Evolutionary conservation across 805 yeast genomes (phyloP).

Genomic region (Myxozyma kluyveri): DNA sequence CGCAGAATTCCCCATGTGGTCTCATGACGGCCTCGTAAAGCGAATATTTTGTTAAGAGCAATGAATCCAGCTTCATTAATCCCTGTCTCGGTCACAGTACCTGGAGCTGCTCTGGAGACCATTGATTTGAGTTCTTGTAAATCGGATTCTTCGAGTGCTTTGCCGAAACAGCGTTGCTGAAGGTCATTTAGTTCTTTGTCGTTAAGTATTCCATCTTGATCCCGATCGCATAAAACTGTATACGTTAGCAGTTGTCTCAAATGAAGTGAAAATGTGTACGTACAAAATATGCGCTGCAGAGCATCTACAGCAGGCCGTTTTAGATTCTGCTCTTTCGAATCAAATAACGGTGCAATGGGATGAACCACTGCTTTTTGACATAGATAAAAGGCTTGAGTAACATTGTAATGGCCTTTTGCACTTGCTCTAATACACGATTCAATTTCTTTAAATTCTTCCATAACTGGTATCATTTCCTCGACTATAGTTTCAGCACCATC

Average conservation of each 20-base stretch:
- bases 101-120: slow-evolving; percentile 39
- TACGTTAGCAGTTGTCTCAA: background rate
- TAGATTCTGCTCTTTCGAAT: slow-evolving; percentile 79
- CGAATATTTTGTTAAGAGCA: slow-evolving; percentile 72
- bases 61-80: slow-evolving; percentile 61
- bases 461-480: slow-evolving; percentile 81
- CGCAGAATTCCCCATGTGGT: slow-evolving; percentile 94
- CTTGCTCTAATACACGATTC: slow-evolving; percentile 88
- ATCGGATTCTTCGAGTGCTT: slow-evolving; percentile 46
- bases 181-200: slow-evolving; percentile 66
- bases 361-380: slow-evolving; percentile 92
- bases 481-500: slow-evolving; percentile 51
- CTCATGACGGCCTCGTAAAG: slow-evolving; percentile 91
- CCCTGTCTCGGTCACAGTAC: slow-evolving; percentile 30
- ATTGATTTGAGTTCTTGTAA: slow-evolving; percentile 42
- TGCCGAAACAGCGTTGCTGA: slow-evolving; percentile 69
- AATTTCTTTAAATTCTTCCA: slow-evolving; percentile 88
- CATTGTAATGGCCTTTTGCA: slow-evolving; percentile 78
- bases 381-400: slow-evolving; percentile 85
- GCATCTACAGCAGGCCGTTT: slow-evolving; percentile 78
- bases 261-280: background rate
- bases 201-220: slow-evolving; percentile 80
- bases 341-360: slow-evolving; percentile 90
- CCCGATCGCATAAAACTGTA: slow-evolving; percentile 68
- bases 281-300: slow-evolving; percentile 66